Base-by-base conservation (phyloP, 2,329 filamentous ascomycete genomes). In the Penicillium fuscoglaucum region DNA sequence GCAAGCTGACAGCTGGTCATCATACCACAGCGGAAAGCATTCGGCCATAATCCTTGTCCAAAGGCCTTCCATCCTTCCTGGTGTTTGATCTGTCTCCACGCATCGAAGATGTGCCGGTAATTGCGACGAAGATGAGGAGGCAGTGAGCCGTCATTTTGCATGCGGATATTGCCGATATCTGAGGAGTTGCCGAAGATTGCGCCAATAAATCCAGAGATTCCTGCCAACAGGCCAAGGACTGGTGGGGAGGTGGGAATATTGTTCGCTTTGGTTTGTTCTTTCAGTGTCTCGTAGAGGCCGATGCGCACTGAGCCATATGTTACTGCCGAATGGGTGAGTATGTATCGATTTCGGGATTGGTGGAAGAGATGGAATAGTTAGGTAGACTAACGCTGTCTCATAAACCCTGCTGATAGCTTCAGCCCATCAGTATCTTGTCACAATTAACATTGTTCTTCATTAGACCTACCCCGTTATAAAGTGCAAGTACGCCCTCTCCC, bases 1-100 rank as follows among this genome's bases (percentile, higher is more conserved):
- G 91, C 91, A 43, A 96, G 80, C 77, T 96, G 91, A 9, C 85
- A 86, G 31, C 90, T 89, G 1, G 91, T 96, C 91, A 96, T 96
- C 70, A 93, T 84, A n/a, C 90, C 87, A 12, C 90, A 91, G 61
- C 91, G 84, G 66, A 87, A 84, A 67, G 85, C 88, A 77, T 96
- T 96, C 53, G 91, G 90, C 83, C 90, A 87, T 33, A 93, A 37
- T 2, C 66, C 68, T 37, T 69, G 63, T 9, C 40, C 50, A 24
- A 69, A 68, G 1, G 61, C 47, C 15, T 39, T 52, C 61, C 59
- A 63, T 8, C 68, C 67, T 46, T 67, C 64, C n/a, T 54, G 13
- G 3, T 52, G 59, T 24, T 63, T 68, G 61, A 68, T 69, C 46
- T 65, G 61, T 15, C 54, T 35, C 65, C 66, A 69, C 4, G 66